phyloP scores from a whole-genome alignment of 1,139 yeast species.

The Sugiyamaella sp. region DNA sequence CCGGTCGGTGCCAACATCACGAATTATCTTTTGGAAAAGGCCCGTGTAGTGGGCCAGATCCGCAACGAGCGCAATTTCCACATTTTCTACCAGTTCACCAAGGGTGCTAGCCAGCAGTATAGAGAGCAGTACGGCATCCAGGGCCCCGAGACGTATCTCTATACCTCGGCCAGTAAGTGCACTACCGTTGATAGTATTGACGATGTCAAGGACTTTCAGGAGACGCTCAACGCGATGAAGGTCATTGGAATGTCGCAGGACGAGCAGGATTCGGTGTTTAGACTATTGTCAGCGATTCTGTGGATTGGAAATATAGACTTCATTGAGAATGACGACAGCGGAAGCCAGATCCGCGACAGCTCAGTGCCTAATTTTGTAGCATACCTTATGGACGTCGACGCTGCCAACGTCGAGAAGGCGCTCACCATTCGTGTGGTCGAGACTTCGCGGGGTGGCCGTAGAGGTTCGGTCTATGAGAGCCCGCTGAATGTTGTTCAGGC shows the following conservation, averaged over 20 bases:
- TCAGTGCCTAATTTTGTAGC: slow-evolving; percentile 95
- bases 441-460: slow-evolving; percentile 76
- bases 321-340: slow-evolving; percentile 74
- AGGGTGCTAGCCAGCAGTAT: slow-evolving; percentile 83
- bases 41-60: slow-evolving; percentile 93
- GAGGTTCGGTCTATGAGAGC: slow-evolving; percentile 93
- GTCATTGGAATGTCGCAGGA: slow-evolving; percentile 77
- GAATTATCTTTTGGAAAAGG: slow-evolving; percentile 90
- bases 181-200: slow-evolving; percentile 84
- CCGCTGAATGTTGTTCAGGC: slow-evolving; percentile 94
- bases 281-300: slow-evolving; percentile 78
- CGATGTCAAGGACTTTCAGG: slow-evolving; percentile 76
- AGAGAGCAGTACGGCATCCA: slow-evolving; percentile 87
- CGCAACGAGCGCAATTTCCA: slow-evolving; percentile 94
- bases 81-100: slow-evolving; percentile 93
- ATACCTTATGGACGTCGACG: slow-evolving; percentile 80
- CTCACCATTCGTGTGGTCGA: slow-evolving; percentile 83
- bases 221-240: slow-evolving; percentile 83
- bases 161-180: slow-evolving; percentile 87
- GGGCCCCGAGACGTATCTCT: slow-evolving; percentile 87
- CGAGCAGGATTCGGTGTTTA: slow-evolving; percentile 90
- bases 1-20: slow-evolving; percentile 97
- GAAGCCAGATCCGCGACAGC: slow-evolving; percentile 76
- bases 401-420: slow-evolving; percentile 65
- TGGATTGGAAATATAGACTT: slow-evolving; percentile 96